These are phyloP conservation scores for Sambucus nigra DNA, from an alignment of 129 eudicot species.

Conservation along the genomic window DNA sequence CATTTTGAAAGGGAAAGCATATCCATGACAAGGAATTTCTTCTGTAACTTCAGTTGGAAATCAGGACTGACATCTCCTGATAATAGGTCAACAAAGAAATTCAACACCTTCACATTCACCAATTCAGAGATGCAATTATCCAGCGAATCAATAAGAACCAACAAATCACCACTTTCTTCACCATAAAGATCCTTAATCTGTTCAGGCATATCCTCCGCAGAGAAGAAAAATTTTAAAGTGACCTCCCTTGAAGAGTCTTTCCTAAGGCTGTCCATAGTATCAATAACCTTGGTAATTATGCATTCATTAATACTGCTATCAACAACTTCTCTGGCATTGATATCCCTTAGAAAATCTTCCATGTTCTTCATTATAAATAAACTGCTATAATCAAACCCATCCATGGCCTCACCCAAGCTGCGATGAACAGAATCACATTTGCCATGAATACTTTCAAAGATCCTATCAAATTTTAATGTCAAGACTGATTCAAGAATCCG, in stretches of 20 bases:
- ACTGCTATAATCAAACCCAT: slow-evolving; percentile 57
- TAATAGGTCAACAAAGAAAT: slow-evolving; percentile 64
- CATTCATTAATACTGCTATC: slow-evolving; percentile 42
- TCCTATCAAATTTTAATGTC: slow-evolving; percentile 52
- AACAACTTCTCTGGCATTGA: slow-evolving; percentile 28
- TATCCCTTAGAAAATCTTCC: slow-evolving; percentile 42
- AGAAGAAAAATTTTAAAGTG: slow-evolving; percentile 42
- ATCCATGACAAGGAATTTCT: slow-evolving; percentile 67
- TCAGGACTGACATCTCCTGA: slow-evolving; percentile 41
- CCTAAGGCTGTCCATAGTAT: slow-evolving; percentile 37
- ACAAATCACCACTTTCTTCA: slow-evolving; percentile 53
- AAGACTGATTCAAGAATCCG: slow-evolving; percentile 54
- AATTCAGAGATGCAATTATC: slow-evolving; percentile 64
- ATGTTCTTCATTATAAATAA: slow-evolving; percentile 56
- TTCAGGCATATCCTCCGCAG: slow-evolving; percentile 39
- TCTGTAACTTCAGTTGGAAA: slow-evolving; percentile 43
- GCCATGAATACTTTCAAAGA: slow-evolving; percentile 49
- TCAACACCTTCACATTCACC: slow-evolving; percentile 66
- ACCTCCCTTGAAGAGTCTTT: slow-evolving; percentile 41
- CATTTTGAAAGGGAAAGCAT: slow-evolving; percentile 60
- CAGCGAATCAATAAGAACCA: slow-evolving; percentile 63
- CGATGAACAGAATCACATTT: slow-evolving; percentile 49
- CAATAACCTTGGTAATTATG: slow-evolving; percentile 48
- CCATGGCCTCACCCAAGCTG: slow-evolving; percentile 37
- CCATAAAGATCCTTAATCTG: slow-evolving; percentile 42